phyloP scores from a whole-genome alignment of 164 flowering plant genomes.

The Piper betle region DNA sequence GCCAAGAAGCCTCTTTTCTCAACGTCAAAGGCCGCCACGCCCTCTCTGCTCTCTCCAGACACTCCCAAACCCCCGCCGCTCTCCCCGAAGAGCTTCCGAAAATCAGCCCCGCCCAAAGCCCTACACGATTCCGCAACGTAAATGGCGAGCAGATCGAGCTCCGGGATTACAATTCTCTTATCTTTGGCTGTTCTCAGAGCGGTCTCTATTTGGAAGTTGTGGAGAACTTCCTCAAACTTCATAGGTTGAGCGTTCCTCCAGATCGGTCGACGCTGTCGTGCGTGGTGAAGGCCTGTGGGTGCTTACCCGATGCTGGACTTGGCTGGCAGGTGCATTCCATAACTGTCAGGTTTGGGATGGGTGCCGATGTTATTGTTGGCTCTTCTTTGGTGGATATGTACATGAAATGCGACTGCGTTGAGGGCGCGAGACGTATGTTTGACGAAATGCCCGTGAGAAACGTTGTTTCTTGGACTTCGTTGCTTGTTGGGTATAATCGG shows the following conservation, averaged over 20 bases:
- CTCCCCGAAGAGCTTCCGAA: too few relatives aligned
- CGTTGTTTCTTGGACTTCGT: constrained; percentile 83
- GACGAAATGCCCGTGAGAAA: constrained; percentile 58
- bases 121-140: constrained; percentile 14
- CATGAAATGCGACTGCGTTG: constrained; percentile 37
- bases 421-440: constrained; percentile 43
- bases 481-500: constrained; percentile 51
- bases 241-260: constrained; percentile 17
- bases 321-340: constrained; percentile 54
- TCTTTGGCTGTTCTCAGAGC: constrained; percentile 36
- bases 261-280: constrained; percentile 47
- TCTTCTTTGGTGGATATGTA: constrained; percentile 79
- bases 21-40: too few relatives aligned
- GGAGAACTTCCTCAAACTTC: constrained; percentile 28
- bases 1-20: too few relatives aligned
- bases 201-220: constrained; percentile 36
- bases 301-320: constrained; percentile 22
- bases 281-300: constrained; percentile 47
- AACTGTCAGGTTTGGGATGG: constrained; percentile 46
- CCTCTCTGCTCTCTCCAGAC: too few relatives aligned
- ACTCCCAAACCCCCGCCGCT: too few relatives aligned
- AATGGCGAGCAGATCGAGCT: constrained; percentile 21
- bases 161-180: constrained; percentile 21
- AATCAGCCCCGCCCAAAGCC: too few relatives aligned
- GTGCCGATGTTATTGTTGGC: constrained; percentile 59